Conservation (phyloP, 148 eudicot genomes). For the Rhododendron molle region DNA sequence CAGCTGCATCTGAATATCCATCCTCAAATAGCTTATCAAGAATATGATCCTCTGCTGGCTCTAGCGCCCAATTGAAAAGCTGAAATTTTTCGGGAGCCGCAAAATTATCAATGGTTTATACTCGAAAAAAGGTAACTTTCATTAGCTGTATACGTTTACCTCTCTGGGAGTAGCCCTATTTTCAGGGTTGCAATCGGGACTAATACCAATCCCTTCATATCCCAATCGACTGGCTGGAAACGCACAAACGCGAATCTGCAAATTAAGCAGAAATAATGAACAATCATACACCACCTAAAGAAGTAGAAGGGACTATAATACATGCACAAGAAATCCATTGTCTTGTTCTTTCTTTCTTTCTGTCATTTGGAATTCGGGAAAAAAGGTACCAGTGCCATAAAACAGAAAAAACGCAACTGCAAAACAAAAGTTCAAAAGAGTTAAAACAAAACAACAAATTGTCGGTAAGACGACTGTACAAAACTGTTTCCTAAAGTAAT, state of each 20-base stretch:
- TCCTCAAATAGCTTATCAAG: constrained; percentile 81
- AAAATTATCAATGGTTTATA: constrained; percentile 13
- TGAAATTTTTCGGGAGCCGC: constrained; percentile 14
- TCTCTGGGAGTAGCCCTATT: constrained; percentile 68
- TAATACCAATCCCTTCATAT: constrained; percentile 78
- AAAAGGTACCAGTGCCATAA: neutral
- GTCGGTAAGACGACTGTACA: neutral
- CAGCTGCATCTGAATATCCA: constrained; percentile 80
- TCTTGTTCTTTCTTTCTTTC: neutral
- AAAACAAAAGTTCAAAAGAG: neutral
- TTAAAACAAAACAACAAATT: neutral
- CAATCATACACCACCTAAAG: neutral
- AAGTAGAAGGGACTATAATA: neutral
- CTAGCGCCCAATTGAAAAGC: constrained; percentile 96
- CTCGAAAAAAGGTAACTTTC: neutral
- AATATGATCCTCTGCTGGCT: constrained; percentile 77
- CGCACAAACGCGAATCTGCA: constrained; percentile 90
- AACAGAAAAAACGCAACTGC: neutral
- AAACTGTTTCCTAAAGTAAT: neutral
- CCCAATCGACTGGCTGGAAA: constrained; percentile 78
- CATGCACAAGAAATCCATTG: neutral
- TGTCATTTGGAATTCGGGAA: neutral
- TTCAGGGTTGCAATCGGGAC: constrained; percentile 94
- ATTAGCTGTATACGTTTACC: constrained; percentile 35
- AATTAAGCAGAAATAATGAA: constrained; percentile 7